Percentiles rank a stretch among this genome's conserved stretches.
These are phyloP conservation scores for Ophiocordyceps australis DNA, from an alignment of 2,329 filamentous ascomycete genomes.

Conservation along the genomic window DNA sequence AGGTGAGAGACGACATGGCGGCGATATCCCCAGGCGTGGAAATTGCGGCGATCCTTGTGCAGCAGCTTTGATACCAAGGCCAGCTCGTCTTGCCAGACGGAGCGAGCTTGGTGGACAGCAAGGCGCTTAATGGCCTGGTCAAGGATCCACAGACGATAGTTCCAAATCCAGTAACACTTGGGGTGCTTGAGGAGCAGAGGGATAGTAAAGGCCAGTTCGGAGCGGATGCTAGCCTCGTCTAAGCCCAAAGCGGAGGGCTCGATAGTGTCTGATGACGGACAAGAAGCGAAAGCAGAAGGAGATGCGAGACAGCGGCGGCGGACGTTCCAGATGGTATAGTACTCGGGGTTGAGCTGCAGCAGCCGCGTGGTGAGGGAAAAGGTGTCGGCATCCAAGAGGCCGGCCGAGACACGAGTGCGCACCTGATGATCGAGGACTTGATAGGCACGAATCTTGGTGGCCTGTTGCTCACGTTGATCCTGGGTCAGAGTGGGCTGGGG, in stretches of 20 bases:
- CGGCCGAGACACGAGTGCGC: conserved; percentile 15
- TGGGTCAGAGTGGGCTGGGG: conserved; percentile 43
- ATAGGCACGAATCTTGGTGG: conserved; percentile 60
- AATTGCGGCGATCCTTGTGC: conserved; percentile 70
- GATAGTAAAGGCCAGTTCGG: conserved; percentile 68
- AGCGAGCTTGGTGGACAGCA: conserved; percentile 31
- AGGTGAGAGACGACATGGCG: conserved; percentile 60
- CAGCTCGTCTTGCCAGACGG: conserved; percentile 74
- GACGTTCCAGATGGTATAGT: conserved; percentile 84
- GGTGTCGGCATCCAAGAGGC: neutral
- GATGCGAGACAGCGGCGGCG: conserved; percentile 54
- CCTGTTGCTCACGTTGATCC: conserved; percentile 52
- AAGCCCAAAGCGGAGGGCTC: conserved; percentile 41
- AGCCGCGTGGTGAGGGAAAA: conserved; percentile 19
- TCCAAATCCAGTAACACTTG: conserved; percentile 99
- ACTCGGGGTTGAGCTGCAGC: conserved; percentile 64
- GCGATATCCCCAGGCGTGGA: conserved; percentile 91
- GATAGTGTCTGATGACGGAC: conserved; percentile 39
- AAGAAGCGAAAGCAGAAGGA: conserved; percentile 29
- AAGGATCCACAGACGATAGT: conserved; percentile 77
- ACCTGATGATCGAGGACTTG: conserved; percentile 51
- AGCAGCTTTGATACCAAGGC: conserved; percentile 78
- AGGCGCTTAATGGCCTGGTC: conserved; percentile 50
- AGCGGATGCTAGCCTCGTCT: conserved; percentile 31
- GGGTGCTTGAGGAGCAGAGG: conserved; percentile 71